Conservation (phyloP, 2,329 filamentous ascomycete species). For the Fusarium tupiense region DNA sequence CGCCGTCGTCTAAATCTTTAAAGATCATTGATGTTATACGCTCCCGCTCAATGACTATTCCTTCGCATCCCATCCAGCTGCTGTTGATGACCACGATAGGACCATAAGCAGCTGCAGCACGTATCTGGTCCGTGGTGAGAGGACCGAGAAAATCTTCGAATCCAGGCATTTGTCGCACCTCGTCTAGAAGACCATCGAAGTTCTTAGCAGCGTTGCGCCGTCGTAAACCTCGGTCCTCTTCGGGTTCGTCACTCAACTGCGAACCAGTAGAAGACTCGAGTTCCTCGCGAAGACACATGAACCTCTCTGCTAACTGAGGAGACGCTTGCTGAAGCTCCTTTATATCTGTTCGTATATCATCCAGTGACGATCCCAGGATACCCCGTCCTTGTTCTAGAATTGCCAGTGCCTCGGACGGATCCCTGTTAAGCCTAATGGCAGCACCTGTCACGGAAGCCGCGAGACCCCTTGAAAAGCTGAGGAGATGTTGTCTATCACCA, state of each 20-base stretch:
- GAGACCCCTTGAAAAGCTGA: neutral
- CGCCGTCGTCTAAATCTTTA: neutral
- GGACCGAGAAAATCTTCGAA: neutral
- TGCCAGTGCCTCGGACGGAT: neutral
- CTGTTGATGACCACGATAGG: neutral
- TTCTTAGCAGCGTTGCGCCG: neutral
- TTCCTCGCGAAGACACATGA: neutral
- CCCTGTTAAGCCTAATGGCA: neutral
- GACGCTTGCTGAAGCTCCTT: neutral
- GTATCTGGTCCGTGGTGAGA: neutral
- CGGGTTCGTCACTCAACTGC: rapidly evolving
- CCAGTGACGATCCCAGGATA: neutral
- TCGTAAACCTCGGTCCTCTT: neutral
- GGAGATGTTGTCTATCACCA: neutral
- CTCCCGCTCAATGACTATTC: neutral
- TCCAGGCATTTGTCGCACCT: neutral
- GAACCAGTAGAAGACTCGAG: neutral
- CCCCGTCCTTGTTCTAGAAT: neutral
- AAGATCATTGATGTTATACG: neutral
- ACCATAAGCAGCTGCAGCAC: neutral
- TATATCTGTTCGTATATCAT: neutral
- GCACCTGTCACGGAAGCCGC: neutral
- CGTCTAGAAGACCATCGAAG: neutral
- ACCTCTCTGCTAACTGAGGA: neutral
- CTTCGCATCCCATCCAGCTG: neutral